Conservation (phyloP, 179 eudicot species). For the Beta macrorhiza region DNA sequence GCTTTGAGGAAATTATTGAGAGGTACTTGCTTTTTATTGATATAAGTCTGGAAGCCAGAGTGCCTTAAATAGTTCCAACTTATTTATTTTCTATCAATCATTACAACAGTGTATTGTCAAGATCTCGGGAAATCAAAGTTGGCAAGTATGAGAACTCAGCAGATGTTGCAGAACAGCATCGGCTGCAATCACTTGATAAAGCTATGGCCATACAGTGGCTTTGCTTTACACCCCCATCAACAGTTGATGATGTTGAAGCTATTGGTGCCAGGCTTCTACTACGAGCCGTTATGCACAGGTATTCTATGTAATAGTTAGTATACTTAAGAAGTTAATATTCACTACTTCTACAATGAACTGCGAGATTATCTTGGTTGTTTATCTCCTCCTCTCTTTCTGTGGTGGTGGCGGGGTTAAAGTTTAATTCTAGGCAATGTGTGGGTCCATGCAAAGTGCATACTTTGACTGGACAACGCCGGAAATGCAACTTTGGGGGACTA, state of each 20-base stretch:
- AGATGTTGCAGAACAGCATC: slow-evolving; percentile 83
- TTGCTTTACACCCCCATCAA: slow-evolving; percentile 93
- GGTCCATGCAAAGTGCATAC: background rate
- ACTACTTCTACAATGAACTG: background rate
- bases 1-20: slow-evolving; percentile 85
- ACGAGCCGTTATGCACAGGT: slow-evolving; percentile 86
- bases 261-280: slow-evolving; percentile 68
- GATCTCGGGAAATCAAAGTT: slow-evolving; percentile 73
- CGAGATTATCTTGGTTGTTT: background rate
- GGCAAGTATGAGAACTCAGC: slow-evolving; percentile 61
- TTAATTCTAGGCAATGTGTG: background rate
- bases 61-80: slow-evolving; percentile 1
- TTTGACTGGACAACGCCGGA: background rate
- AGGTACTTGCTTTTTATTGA: slow-evolving; percentile 44
- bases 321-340: background rate
- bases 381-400: background rate
- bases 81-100: slow-evolving; percentile 4
- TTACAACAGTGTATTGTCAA: slow-evolving; percentile 64
- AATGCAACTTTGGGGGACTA: background rate
- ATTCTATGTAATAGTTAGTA: slow-evolving; percentile 9
- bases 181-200: slow-evolving; percentile 83
- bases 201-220: slow-evolving; percentile 96
- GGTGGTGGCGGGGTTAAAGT: background rate
- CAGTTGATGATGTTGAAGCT: slow-evolving; percentile 56
- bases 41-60: background rate